Evolutionary conservation across 2,329 filamentous ascomycete species (phyloP).

Genomic region (Fusarium piperis): DNA sequence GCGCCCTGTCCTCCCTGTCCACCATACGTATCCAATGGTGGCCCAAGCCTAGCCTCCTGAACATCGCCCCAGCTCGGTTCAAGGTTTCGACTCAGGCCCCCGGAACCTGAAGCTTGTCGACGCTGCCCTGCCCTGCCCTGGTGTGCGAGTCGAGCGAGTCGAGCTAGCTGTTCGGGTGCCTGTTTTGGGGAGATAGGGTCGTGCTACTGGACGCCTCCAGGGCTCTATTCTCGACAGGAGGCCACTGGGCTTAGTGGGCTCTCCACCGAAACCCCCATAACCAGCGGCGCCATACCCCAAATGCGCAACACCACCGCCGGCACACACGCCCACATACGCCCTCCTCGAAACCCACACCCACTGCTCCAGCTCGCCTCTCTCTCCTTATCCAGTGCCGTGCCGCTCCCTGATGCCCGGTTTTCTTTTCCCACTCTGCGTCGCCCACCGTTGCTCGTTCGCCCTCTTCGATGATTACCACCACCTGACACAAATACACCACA

Average conservation of each 20-base stretch:
- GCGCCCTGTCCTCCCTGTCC: constrained; percentile 15
- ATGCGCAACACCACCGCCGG: constrained; percentile 38
- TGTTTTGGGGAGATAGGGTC: constrained; percentile 33
- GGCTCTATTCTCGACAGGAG: constrained; percentile 34
- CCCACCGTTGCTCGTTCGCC: constrained; percentile 56
- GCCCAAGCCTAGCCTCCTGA: constrained; percentile 34
- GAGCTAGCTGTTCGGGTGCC: constrained; percentile 9
- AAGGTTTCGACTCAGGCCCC: constrained; percentile 1
- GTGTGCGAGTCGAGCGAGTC: constrained; percentile 6
- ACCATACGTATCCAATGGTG: constrained; percentile 24
- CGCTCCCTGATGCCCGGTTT: constrained; percentile 57
- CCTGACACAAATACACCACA: constrained; percentile 51
- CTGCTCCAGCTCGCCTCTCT: constrained; percentile 30
- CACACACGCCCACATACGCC: constrained; percentile 23
- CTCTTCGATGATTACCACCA: constrained; percentile 57
- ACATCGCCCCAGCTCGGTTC: constrained; percentile 15
- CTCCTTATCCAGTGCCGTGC: constrained; percentile 40
- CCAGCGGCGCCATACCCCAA: constrained; percentile 37
- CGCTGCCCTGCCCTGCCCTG: neutral
- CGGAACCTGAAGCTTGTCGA: neutral
- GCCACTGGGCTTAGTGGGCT: constrained; percentile 26
- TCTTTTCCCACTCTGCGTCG: constrained; percentile 58
- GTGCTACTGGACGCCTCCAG: constrained; percentile 34
- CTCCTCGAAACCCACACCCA: constrained; percentile 8
- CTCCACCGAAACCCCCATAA: constrained; percentile 30